Evolutionary conservation across 805 yeast species (phyloP).

Genomic region (Candida koratica): DNA sequence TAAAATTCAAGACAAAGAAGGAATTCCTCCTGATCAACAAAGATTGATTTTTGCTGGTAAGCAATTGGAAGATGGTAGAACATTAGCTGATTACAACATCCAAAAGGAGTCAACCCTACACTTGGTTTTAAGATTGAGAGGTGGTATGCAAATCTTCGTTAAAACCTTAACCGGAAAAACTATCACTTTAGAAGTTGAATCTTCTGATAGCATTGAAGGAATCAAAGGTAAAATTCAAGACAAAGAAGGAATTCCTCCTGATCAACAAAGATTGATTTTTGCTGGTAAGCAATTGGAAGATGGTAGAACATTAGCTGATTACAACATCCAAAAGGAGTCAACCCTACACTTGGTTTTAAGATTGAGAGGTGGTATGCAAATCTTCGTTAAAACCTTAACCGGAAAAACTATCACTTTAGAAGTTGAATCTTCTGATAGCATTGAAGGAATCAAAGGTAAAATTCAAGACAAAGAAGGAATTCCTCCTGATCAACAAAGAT

Average conservation of each 20-base stretch:
- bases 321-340: slow-evolving; percentile 98
- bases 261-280: slow-evolving; percentile 94
- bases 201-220: slow-evolving; percentile 95
- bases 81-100: slow-evolving; percentile 98
- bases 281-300: slow-evolving; percentile 98
- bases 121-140: slow-evolving; percentile 95
- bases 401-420: slow-evolving; percentile 79
- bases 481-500: slow-evolving; percentile 97
- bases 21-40: slow-evolving; percentile 99
- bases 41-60: slow-evolving; percentile 99
- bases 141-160: slow-evolving; percentile 62
- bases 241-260: slow-evolving; percentile 97
- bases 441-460: slow-evolving; percentile 94
- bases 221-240: slow-evolving; percentile 96
- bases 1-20: slow-evolving; percentile 98
- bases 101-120: slow-evolving; percentile 99
- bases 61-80: slow-evolving; percentile 99
- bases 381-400: slow-evolving; percentile 54
- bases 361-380: slow-evolving; percentile 93
- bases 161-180: slow-evolving; percentile 62
- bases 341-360: slow-evolving; percentile 93
- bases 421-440: slow-evolving; percentile 96
- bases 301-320: slow-evolving; percentile 94
- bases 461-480: slow-evolving; percentile 97
- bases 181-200: slow-evolving; percentile 91